phyloP scores from a whole-genome alignment of 345 rosid genomes.

The Draba incana region DNA sequence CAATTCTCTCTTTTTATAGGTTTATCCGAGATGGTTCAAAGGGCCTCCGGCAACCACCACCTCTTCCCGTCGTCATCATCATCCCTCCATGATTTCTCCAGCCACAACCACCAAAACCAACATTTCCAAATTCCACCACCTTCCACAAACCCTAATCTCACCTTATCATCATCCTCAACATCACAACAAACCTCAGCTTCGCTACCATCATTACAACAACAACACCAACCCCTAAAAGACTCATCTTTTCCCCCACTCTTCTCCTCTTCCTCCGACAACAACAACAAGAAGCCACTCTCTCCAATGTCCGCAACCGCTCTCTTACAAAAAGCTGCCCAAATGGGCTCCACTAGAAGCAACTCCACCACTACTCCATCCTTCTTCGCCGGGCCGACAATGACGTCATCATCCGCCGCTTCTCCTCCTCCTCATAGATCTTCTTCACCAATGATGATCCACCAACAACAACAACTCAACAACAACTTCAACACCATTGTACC shows the following conservation, averaged over 20 bases:
- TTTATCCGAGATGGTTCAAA: conserved; percentile 65
- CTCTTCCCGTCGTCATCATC: conserved; percentile 54
- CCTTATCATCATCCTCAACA: conserved; percentile 52
- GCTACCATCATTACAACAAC: conserved; percentile 32
- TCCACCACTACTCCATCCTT: conserved; percentile 47
- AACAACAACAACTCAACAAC: conserved; percentile 40
- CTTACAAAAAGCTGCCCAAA: conserved; percentile 91
- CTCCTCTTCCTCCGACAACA: conserved; percentile 46
- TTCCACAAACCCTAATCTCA: conserved; percentile 50
- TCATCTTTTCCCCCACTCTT: conserved; percentile 41
- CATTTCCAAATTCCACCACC: conserved; percentile 42
- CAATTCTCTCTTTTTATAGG: conserved; percentile 29
- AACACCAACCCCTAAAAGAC: conserved; percentile 40
- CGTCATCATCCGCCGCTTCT: conserved; percentile 55
- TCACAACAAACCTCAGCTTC: conserved; percentile 38
- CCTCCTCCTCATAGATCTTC: conserved; percentile 36
- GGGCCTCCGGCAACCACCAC: conserved; percentile 48
- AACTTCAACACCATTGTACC: conserved; percentile 33
- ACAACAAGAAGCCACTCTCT: conserved; percentile 46
- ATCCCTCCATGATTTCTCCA: conserved; percentile 50
- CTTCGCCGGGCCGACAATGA: conserved; percentile 46
- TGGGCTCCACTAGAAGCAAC: conserved; percentile 87
- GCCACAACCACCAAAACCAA: conserved; percentile 38
- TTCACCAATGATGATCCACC: conserved; percentile 43
- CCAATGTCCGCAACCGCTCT: conserved; percentile 95